Conservation (phyloP, 805 yeast species). For the Hanseniaspora clermontiae region DNA sequence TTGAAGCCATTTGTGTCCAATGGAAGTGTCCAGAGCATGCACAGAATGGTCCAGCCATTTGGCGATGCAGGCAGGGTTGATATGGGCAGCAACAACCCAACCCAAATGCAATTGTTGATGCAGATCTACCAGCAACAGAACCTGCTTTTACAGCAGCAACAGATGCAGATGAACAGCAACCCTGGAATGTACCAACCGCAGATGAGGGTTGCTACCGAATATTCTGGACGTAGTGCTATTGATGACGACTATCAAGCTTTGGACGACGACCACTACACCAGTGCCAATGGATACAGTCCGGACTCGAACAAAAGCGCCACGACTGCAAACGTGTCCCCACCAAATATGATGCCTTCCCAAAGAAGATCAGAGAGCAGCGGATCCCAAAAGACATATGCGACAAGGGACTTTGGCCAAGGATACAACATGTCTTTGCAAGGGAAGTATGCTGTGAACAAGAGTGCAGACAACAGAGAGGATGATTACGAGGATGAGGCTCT, state of each 20-base stretch:
- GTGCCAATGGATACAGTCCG: background rate
- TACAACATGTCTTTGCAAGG: background rate
- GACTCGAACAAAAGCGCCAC: background rate
- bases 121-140: constrained; percentile 11
- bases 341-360: background rate
- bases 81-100: background rate
- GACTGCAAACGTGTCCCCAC: background rate
- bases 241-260: constrained; percentile 6
- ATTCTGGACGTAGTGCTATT: background rate
- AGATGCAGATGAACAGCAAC: background rate
- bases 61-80: background rate
- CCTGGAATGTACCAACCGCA: too few species aligned
- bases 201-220: too few species aligned
- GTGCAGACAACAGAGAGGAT: background rate
- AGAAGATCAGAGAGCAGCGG: background rate
- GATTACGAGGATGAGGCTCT: background rate
- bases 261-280: constrained; percentile 7
- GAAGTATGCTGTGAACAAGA: background rate
- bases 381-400: background rate
- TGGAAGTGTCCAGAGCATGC: too few species aligned
- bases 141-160: background rate
- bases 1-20: too few species aligned
- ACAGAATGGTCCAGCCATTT: too few species aligned
- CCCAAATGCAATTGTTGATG: background rate
- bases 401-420: background rate